A percentile compares a stretch with the other conserved stretches of the same genome.
Conservation (phyloP, 345 rosid genomes). For the Ceriops tagal region DNA sequence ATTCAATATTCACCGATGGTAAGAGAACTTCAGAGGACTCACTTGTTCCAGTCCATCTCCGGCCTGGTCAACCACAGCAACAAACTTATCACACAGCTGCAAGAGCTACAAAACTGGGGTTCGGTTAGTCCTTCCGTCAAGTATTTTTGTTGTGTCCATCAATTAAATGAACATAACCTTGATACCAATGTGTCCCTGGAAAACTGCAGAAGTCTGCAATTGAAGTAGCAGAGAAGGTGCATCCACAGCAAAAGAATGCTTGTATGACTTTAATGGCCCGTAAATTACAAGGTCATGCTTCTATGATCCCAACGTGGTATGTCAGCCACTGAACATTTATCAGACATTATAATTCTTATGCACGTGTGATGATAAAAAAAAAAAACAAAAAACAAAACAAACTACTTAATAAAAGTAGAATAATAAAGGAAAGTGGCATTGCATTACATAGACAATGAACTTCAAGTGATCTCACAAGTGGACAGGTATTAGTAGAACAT, state of each 20-base stretch:
- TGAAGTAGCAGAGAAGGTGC: constrained; percentile 40
- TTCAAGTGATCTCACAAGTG: not conserved
- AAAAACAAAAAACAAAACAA: not conserved
- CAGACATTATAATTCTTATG: constrained; percentile 19
- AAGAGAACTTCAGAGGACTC: constrained; percentile 48
- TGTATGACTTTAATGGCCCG: constrained; percentile 16
- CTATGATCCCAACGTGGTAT: constrained; percentile 35
- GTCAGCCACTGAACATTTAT: constrained; percentile 34
- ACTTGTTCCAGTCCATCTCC: constrained; percentile 54
- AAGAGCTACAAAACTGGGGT: constrained; percentile 57
- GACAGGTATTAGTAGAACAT: no score
- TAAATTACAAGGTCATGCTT: constrained; percentile 32
- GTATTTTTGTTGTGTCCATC: not conserved
- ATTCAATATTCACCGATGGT: constrained; percentile 42
- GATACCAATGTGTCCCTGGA: constrained; percentile 18
- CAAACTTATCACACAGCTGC: constrained; percentile 39
- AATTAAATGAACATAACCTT: constrained; percentile 7
- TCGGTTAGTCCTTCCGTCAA: constrained; percentile 29
- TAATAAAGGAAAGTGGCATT: constrained; percentile 27
- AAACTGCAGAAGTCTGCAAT: constrained; percentile 53
- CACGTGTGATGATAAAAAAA: constrained; percentile 23
- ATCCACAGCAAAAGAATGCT: constrained; percentile 23
- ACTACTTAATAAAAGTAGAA: constrained; percentile 32
- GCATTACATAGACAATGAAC: constrained; percentile 3
- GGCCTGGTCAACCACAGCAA: constrained; percentile 60